These are phyloP conservation scores for Tylopilus plumbeoviolaceoides DNA, from an alignment of 768 basidiomycete species.

Conservation along the genomic window DNA sequence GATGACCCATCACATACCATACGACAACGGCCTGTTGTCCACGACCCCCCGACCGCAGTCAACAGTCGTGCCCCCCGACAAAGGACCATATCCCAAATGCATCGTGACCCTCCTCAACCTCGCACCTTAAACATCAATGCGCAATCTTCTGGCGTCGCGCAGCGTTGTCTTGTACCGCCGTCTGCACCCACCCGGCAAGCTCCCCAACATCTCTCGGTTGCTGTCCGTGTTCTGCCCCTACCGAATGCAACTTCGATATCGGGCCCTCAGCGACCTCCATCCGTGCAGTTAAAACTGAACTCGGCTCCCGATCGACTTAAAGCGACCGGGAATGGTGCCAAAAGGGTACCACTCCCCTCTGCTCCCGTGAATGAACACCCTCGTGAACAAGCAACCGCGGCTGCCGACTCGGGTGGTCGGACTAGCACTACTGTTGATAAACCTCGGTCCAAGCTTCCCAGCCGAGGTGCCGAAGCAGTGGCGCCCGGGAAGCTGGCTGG, in stretches of 20 bases:
- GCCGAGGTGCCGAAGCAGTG: slow-evolving; percentile 1
- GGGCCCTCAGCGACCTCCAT: slow-evolving; percentile 25
- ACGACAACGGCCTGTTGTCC: slow-evolving; percentile 9
- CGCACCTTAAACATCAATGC: slow-evolving; percentile 13
- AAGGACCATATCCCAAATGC: slow-evolving; percentile 17
- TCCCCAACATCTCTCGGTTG: slow-evolving; percentile 4
- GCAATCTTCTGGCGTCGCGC: slow-evolving; percentile 19
- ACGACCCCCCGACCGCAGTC: neutral
- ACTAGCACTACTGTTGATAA: neutral
- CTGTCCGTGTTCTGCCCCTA: slow-evolving; percentile 1
- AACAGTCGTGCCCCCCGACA: slow-evolving; percentile 14
- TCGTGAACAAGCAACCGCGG: slow-evolving; percentile 1
- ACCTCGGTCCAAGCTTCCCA: slow-evolving; percentile 10
- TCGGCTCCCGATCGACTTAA: slow-evolving; percentile 23
- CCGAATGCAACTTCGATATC: slow-evolving; percentile 5
- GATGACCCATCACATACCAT: neutral
- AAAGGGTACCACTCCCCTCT: slow-evolving; percentile 31
- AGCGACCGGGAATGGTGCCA: slow-evolving; percentile 27
- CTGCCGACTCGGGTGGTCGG: neutral
- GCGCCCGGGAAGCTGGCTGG: neutral
- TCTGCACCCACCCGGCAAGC: slow-evolving; percentile 9
- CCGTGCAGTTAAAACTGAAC: slow-evolving; percentile 22
- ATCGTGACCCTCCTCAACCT: slow-evolving; percentile 13
- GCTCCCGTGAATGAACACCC: neutral
- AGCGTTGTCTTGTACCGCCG: slow-evolving; percentile 14